Conservation (phyloP, 805 yeast genomes). For the Hemisphaericaspora nanyangensis region DNA sequence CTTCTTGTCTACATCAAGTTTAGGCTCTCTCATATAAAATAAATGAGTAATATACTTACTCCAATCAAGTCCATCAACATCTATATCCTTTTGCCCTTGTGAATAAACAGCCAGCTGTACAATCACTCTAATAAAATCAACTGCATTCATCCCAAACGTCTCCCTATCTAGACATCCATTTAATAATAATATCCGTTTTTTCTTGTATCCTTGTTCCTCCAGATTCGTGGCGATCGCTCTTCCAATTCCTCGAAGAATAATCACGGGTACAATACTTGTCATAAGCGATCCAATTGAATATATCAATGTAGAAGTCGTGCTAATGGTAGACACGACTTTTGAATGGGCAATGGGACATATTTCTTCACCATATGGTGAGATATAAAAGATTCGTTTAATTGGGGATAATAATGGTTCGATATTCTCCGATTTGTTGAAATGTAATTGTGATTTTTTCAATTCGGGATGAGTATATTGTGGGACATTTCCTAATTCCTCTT, state of each 20-base stretch:
- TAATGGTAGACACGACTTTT: conserved; percentile 51
- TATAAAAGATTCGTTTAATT: conserved; percentile 67
- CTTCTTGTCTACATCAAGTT: conserved; percentile 46
- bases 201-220: conserved; percentile 8
- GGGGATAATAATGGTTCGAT: conserved; percentile 68
- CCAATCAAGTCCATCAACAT: conserved; percentile 26
- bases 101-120: conserved; percentile 56
- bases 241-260: conserved; percentile 71
- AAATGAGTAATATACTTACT: conserved; percentile 59
- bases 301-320: conserved; percentile 51
- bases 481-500: conserved; percentile 54
- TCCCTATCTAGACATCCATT: conserved; percentile 81
- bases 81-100: conserved; percentile 15
- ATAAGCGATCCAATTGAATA: conserved; percentile 85
- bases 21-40: conserved; percentile 48
- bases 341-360: conserved; percentile 70
- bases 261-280: conserved; percentile 82
- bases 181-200: conserved; percentile 56
- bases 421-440: conserved; percentile 57
- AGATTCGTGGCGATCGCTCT: conserved; percentile 43
- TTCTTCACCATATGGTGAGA: conserved; percentile 86
- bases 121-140: conserved; percentile 54
- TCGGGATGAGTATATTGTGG: conserved; percentile 79
- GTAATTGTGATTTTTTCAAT: conserved; percentile 67
- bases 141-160: conserved; percentile 62